phyloP scores from a whole-genome alignment of 306 rosid genomes.

The Cicer arietinum region DNA sequence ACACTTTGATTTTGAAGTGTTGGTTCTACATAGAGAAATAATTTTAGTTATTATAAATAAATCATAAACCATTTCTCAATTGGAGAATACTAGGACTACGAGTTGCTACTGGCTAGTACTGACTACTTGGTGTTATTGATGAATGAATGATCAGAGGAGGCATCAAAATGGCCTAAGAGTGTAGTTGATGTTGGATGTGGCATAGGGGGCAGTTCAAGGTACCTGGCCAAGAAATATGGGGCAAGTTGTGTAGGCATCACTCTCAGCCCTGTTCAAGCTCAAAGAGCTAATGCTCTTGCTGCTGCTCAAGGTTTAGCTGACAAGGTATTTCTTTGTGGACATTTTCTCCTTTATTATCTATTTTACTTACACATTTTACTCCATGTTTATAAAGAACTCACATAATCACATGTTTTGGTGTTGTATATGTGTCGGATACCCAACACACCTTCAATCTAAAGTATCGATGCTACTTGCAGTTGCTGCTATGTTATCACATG shows the following conservation, averaged over 20 bases:
- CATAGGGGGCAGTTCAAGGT: constrained; percentile 94
- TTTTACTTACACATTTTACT: not conserved
- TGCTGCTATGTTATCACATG: too few species aligned
- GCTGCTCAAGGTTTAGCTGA: constrained; percentile 64
- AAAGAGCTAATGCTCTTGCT: constrained; percentile 83
- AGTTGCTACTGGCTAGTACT: not conserved
- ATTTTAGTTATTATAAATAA: not conserved
- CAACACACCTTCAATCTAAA: not conserved
- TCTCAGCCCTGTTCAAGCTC: constrained; percentile 87
- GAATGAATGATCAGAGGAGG: constrained; percentile 17
- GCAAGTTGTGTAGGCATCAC: constrained; percentile 76
- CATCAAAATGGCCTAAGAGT: constrained; percentile 49
- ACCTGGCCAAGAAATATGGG: constrained; percentile 68
- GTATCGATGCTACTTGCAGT: not conserved
- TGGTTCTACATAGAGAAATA: not conserved
- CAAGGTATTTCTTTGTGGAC: constrained; percentile 50
- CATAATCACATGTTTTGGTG: not conserved
- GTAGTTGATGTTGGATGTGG: constrained; percentile 95
- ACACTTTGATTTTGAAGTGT: not conserved
- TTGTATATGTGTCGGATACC: not conserved
- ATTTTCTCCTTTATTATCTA: not conserved
- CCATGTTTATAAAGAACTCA: too few species aligned
- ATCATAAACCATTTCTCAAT: constrained; percentile 5
- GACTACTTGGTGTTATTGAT: not conserved
- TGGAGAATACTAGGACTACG: not conserved